phyloP scores from a whole-genome alignment of 129 eudicot species.

The Pulicaria dysenterica region DNA sequence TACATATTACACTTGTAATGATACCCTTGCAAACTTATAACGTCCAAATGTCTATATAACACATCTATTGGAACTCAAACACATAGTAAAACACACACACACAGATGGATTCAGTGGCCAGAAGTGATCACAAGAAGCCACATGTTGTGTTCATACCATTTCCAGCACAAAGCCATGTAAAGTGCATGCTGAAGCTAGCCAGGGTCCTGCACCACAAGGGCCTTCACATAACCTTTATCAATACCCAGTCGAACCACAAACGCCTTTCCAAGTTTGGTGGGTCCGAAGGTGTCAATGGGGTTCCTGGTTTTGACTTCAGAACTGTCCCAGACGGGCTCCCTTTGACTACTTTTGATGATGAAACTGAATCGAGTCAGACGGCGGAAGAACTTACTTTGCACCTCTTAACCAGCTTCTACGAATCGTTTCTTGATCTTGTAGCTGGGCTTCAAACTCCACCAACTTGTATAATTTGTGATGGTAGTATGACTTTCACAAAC shows the following conservation, averaged over 20 bases:
- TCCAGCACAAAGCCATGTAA: slow-evolving; percentile 43
- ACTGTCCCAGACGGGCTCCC: slow-evolving; percentile 42
- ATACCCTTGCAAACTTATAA: neutral
- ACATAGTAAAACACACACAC: neutral
- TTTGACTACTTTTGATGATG: slow-evolving; percentile 11
- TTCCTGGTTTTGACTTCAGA: slow-evolving; percentile 36
- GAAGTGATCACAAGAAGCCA: slow-evolving; percentile 4
- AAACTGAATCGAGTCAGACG: slow-evolving; percentile 36
- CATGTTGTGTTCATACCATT: slow-evolving; percentile 37
- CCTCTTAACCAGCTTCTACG: slow-evolving; percentile 8
- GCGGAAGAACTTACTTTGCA: neutral
- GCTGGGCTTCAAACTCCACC: slow-evolving; percentile 18
- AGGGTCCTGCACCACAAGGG: slow-evolving; percentile 35
- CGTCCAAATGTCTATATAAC: neutral
- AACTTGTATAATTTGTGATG: slow-evolving; percentile 35
- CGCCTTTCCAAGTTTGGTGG: slow-evolving; percentile 29
- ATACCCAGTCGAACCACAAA: slow-evolving; percentile 38
- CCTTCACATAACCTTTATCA: slow-evolving; percentile 39
- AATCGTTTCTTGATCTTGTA: slow-evolving; percentile 22
- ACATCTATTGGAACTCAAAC: neutral
- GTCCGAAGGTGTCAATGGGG: slow-evolving; percentile 5
- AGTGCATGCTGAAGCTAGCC: slow-evolving; percentile 43
- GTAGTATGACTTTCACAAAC: slow-evolving; percentile 30
- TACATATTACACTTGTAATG: neutral
- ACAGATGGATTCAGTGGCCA: neutral